phyloP scores from a whole-genome alignment of 306 rosid species.

The Clitoria ternatea region DNA sequence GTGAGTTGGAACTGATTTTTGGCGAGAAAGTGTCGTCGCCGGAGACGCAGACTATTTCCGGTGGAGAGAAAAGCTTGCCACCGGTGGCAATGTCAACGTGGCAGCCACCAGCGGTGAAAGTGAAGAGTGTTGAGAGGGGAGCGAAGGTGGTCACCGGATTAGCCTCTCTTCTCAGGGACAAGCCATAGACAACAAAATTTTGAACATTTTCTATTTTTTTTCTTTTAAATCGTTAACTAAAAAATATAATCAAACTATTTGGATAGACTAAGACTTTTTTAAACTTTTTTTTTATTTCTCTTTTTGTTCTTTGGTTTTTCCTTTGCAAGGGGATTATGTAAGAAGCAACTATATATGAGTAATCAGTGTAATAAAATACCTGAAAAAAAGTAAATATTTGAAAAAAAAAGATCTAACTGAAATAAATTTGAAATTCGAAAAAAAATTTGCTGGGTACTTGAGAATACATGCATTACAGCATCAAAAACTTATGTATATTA shows the following conservation, averaged over 20 bases:
- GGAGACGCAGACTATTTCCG: background rate
- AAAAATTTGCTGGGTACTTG: background rate
- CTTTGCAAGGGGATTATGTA: conserved; percentile 21
- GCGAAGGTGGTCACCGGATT: conserved; percentile 82
- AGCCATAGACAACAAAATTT: conserved; percentile 48
- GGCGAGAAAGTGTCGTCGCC: conserved; percentile 42
- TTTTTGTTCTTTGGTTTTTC: background rate
- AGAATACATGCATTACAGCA: background rate
- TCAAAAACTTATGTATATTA: background rate
- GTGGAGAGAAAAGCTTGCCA: conserved; percentile 10
- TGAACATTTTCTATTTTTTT: background rate
- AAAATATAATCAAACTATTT: conserved; percentile 17
- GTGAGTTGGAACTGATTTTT: conserved; percentile 71
- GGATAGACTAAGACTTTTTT: background rate
- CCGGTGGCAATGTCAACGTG: conserved; percentile 36
- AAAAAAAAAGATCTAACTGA: background rate
- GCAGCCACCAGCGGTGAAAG: conserved; percentile 87
- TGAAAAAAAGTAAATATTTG: conserved; percentile 23
- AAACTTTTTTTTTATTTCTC: background rate
- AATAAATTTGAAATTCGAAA: background rate
- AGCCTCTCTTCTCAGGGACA: conserved; percentile 81
- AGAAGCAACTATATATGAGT: conserved; percentile 10
- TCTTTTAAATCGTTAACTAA: conserved; percentile 1
- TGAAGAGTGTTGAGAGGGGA: conserved; percentile 73
- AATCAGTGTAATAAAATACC: conserved; percentile 29